phyloP scores from a whole-genome alignment of 2,329 filamentous ascomycete genomes.

The Tolypocladium album region DNA sequence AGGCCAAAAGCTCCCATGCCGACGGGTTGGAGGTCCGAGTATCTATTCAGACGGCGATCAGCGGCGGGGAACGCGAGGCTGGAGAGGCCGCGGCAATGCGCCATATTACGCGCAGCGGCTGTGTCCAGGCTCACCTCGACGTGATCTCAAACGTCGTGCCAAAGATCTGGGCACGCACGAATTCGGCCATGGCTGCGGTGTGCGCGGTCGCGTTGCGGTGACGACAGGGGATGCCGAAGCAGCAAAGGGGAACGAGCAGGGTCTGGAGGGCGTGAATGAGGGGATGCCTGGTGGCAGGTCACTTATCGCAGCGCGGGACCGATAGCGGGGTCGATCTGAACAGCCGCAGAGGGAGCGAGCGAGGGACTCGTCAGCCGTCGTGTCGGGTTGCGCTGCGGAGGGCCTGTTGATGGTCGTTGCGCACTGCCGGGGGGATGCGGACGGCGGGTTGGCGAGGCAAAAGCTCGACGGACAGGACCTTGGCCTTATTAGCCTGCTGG shows the following conservation, averaged over 20 bases:
- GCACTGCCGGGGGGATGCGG: neutral
- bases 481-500: neutral
- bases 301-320: neutral
- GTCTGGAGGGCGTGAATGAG: neutral
- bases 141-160: slow-evolving; percentile 99
- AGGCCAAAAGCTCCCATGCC: slow-evolving; percentile 98
- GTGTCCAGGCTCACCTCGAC: slow-evolving; percentile 58
- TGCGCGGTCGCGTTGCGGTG: neutral
- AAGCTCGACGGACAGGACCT: neutral
- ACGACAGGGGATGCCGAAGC: neutral
- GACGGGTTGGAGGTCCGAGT: slow-evolving; percentile 95
- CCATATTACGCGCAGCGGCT: neutral
- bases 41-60: slow-evolving; percentile 42
- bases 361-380: neutral
- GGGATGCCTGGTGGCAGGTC: neutral
- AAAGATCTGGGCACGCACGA: slow-evolving; percentile 98
- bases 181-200: slow-evolving; percentile 77
- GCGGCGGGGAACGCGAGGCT: neutral
- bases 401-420: neutral
- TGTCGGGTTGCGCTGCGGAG: neutral
- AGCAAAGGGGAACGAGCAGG: neutral
- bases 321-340: neutral
- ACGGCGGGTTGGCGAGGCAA: neutral
- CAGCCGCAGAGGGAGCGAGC: neutral
- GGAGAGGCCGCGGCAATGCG: neutral